Evolutionary conservation across 345 rosid genomes (phyloP), one percentile per base, ranked within the genome.

Genomic region (Isatis tinctoria): DNA sequence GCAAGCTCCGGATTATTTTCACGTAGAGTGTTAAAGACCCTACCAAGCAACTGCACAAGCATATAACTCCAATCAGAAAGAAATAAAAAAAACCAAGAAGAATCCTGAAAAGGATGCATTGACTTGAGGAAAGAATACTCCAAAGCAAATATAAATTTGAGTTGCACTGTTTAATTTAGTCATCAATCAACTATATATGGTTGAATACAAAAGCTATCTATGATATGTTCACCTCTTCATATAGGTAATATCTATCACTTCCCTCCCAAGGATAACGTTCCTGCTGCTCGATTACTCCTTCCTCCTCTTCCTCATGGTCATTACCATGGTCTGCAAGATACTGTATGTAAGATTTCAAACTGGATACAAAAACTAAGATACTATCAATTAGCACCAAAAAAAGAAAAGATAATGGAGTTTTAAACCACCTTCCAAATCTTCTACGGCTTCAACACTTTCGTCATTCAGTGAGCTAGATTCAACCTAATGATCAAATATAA

Each of bases 1-100:
- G 89, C 90, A 70, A 90, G 92, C 79, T 91, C 93, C 0, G 95
- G 96, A 69, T 85, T 91, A 47, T 94, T 82, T 85, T 91, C 97
- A 60, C 86, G 89, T 28, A 91, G 88, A 81, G 86, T 89, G 76
- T 82, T 86, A 61, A 84, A 87, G 28, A 90, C 90, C 73, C 90
- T 81, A 61, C 89, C 86, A 61, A 91, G 90, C 65, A 91, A 90
- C 98, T 94, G 88, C 62, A 2, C 20, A 54, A 69, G 61, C 24
- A 80, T 28, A 80, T 22, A 47, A 64, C 18, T 60, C 16, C 11
- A 43, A 24, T 49, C 14, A 72, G 28, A 16, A 44, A 44, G 44
- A 6, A 40, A 39, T 8, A 17, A 28, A 28, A 27, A 6, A 45
- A 39, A 7, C 10, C 36, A 58, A 2, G 9, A 2, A 14, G 14